Conservation (phyloP, 371 early-diverging fungal genomes). For the Saksenaea vasiformis region DNA sequence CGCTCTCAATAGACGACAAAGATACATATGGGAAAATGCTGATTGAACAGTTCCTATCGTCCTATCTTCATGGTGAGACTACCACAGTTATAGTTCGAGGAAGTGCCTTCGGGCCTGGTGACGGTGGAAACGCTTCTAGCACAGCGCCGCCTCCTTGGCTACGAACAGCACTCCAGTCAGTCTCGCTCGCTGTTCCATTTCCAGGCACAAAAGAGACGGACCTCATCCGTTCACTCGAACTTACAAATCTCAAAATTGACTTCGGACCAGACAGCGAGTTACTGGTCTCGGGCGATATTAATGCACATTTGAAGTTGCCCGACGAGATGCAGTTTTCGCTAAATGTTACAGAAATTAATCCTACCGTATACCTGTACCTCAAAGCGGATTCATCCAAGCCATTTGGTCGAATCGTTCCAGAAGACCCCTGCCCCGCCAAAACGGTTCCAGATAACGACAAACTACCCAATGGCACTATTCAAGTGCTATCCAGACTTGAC, state of each 20-base stretch:
- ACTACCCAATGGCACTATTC: conserved; percentile 14
- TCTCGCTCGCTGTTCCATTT: conserved; percentile 42
- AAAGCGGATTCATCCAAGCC: conserved; percentile 27
- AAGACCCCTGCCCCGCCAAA: conserved; percentile 31
- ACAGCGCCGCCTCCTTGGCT: conserved; percentile 40
- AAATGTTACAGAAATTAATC: conserved; percentile 39
- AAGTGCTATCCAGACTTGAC: conserved; percentile 28
- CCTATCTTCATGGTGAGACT: conserved; percentile 43
- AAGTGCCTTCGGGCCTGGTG: conserved; percentile 38
- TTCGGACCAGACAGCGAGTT: conserved; percentile 26
- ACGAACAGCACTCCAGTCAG: conserved; percentile 32
- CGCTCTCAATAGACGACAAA: conserved; percentile 27
- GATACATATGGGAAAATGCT: conserved; percentile 15
- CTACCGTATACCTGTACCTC: conserved; percentile 38
- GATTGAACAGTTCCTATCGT: conserved; percentile 39
- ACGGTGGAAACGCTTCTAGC: background rate
- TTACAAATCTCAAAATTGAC: conserved; percentile 44
- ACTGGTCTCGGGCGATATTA: conserved; percentile 41
- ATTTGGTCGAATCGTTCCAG: conserved; percentile 37
- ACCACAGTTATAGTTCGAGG: conserved; percentile 39
- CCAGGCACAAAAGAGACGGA: conserved; percentile 46
- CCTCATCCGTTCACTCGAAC: conserved; percentile 36
- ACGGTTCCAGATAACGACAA: conserved; percentile 16
- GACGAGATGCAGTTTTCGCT: conserved; percentile 46
- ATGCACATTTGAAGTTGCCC: conserved; percentile 37